Evolutionary conservation across 2,329 filamentous ascomycete species (phyloP), one percentile per base, ranked within the genome.

Genomic region (Chalaropsis ovoidea): DNA sequence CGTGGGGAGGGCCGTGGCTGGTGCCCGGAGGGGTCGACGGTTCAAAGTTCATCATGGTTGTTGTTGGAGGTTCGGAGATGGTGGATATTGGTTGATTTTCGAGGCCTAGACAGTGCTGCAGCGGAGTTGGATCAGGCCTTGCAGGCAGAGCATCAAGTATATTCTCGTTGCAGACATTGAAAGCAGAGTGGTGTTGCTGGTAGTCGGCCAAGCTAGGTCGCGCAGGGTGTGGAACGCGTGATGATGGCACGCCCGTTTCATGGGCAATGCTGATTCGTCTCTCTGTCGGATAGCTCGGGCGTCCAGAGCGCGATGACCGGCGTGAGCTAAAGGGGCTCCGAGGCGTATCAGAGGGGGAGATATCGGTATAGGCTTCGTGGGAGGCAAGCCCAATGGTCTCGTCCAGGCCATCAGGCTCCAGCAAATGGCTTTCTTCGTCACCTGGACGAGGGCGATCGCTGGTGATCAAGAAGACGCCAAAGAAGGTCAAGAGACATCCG

Each of bases 381-480:
- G 82, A 75, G 0, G 75, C 73, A 22, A 86, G 79, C 45, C 82
- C 81, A 62, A 87, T 86, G 13, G 82, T 84, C 70, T 86, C 86
- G 69, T 87, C 84, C 17, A 84, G 78, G 43, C 83, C 82, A 56
- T 85, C 82, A 35, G 76, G 76, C 52, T 85, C 81, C 17, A 83
- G 70, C 7, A 72, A 69, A n/a, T 83, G 80, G 19, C 72, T 19
- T 7, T 86, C 83, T 2, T 84, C 81, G n/a, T 82, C 78, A 19
- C 81, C 81, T 11, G 79, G 76, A 15, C 75, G 77, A 62, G 82
- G 78, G 70, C 92, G 82, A 64, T 90, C 91, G 71, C 88, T 95
- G 1, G 94, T 97, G 72, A 99, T 96, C 70, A 96, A 82, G 76
- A 94, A 97, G n/a, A 99, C 94, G 10, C 94, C 94, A 67, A 93